Conservation (phyloP, 2,329 filamentous ascomycete genomes). For the Pseudopithomyces chartarum region DNA sequence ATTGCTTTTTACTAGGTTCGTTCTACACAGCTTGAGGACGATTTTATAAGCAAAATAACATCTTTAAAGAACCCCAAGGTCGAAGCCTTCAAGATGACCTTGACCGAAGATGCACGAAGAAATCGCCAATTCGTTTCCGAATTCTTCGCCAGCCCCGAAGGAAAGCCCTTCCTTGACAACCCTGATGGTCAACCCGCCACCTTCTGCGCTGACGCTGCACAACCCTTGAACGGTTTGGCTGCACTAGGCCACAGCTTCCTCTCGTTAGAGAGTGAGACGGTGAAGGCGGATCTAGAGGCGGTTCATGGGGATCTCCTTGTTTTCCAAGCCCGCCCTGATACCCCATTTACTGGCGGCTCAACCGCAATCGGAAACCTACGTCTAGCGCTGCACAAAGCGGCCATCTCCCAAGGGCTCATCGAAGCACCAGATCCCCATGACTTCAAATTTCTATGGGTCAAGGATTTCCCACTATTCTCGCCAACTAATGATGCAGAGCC, state of each 20-base stretch:
- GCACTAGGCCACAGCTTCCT: constrained; percentile 76
- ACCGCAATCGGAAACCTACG: constrained; percentile 74
- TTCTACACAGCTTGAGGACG: constrained; percentile 61
- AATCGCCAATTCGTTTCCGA: constrained; percentile 66
- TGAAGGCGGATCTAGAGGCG: constrained; percentile 58
- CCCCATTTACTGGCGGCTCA: constrained; percentile 72
- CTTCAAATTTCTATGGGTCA: constrained; percentile 82
- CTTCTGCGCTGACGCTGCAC: constrained; percentile 73
- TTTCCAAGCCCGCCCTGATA: constrained; percentile 75
- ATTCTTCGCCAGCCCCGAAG: constrained; percentile 72
- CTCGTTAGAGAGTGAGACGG: too few relatives aligned
- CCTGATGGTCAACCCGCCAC: constrained; percentile 79
- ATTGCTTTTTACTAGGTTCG: constrained; percentile 64
- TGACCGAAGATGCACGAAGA: constrained; percentile 58
- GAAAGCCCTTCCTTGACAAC: constrained; percentile 67
- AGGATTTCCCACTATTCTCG: constrained; percentile 90
- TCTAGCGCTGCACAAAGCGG: constrained; percentile 69
- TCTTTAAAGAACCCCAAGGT: constrained; percentile 70
- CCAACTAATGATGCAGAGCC: constrained; percentile 67
- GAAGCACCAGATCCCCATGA: constrained; percentile 51
- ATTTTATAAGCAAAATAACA: constrained; percentile 77
- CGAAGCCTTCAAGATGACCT: constrained; percentile 72
- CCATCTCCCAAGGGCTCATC: constrained; percentile 67
- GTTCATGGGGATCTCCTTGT: constrained; percentile 76
- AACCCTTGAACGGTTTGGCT: constrained; percentile 77